Percentiles rank a stretch among this genome's conserved stretches.
Evolutionary conservation across 495 filamentous ascomycete species (phyloP).

Genomic region (Apiosordaria backusii): DNA sequence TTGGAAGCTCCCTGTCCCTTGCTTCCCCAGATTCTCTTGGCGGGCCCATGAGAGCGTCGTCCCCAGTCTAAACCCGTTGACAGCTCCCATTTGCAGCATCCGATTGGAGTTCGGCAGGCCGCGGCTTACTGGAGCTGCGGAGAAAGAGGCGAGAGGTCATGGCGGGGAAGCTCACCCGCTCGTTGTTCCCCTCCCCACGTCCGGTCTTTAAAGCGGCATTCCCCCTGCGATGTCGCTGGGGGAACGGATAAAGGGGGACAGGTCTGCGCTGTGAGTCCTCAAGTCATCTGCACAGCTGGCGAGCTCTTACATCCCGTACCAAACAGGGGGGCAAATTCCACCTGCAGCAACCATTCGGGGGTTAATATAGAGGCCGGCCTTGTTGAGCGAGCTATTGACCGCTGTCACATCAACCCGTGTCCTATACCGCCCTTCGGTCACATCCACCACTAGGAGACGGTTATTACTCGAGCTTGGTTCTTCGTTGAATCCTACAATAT

Average conservation of each 20-base stretch:
- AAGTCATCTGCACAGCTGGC: not conserved
- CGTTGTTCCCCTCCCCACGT: slow-evolving; percentile 14
- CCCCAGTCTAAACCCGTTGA: slow-evolving; percentile 3
- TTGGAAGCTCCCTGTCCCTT: slow-evolving; percentile 8
- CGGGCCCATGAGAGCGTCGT: slow-evolving; percentile 7
- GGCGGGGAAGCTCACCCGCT: slow-evolving; percentile 1
- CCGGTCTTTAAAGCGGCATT: slow-evolving; percentile 2
- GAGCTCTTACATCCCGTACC: not conserved
- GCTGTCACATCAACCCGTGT: slow-evolving; percentile 3
- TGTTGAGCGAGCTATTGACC: not conserved
- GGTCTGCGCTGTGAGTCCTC: not conserved
- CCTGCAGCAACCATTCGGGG: not conserved
- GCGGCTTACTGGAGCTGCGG: slow-evolving; percentile 18
- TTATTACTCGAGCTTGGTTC: not conserved
- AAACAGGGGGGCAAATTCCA: not conserved
- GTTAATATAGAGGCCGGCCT: slow-evolving; percentile 11
- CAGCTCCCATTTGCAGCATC: slow-evolving; percentile 1
- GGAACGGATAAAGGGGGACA: slow-evolving; percentile 20
- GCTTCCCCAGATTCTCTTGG: slow-evolving; percentile 14
- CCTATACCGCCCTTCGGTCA: not conserved
- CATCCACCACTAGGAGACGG: not conserved
- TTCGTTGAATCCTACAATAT: slow-evolving; percentile 23
- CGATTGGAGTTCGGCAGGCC: slow-evolving; percentile 24
- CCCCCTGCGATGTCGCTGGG: slow-evolving; percentile 10
- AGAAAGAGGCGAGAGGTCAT: not conserved